Evolutionary conservation across 129 eudicot species (phyloP), one percentile per base, ranked within the genome.

Genomic region (Tanacetum coccineum): DNA sequence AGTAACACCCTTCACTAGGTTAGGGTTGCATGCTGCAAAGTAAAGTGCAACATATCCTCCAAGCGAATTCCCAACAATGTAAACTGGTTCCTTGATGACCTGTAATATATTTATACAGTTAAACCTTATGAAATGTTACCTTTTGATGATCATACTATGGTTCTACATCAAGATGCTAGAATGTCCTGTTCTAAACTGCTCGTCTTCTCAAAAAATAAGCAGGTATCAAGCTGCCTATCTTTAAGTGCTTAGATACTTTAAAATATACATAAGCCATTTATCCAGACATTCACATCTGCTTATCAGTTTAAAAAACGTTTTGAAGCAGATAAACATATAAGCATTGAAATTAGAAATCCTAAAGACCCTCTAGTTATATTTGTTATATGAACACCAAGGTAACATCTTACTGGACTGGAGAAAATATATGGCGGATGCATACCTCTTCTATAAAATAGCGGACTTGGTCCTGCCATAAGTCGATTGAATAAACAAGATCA

Each of bases 391-490:
- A 66, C 65, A 58, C 17, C 47, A 66, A 19, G 15, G 14, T 68
- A 52, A 62, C 66, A 10, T 45, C 21, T 59, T 30, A 59, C 12
- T 59, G 13, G 28, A 49, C 17, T 49, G 54, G 2, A 14, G 54
- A 13, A 49, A 10, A 13, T 61, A 42, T 53, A 59, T 14, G 28
- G 17, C 10, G 32, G 39, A 2, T 62, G 40, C 46, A 46, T 91
- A 92, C 98, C 98, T 92, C 89, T 81, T 93, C 78, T 68, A 93
- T 74, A 70, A 93, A 93, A 69, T 78, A 80, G 26, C 71, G 82
- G 13, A 93, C 98, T 86, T 93, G 98, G 53, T 93, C 96, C 73
- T 79, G 88, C 98, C 98, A 93, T n/a, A 93, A 76, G 47, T 93
- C 98, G 25, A 86, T 79, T 9, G 98, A 93, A 81, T 88, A 93